Percentiles rank a stretch among this genome's conserved stretches.
Conservation (phyloP, 495 filamentous ascomycete species). For the Daldinia concentrica region DNA sequence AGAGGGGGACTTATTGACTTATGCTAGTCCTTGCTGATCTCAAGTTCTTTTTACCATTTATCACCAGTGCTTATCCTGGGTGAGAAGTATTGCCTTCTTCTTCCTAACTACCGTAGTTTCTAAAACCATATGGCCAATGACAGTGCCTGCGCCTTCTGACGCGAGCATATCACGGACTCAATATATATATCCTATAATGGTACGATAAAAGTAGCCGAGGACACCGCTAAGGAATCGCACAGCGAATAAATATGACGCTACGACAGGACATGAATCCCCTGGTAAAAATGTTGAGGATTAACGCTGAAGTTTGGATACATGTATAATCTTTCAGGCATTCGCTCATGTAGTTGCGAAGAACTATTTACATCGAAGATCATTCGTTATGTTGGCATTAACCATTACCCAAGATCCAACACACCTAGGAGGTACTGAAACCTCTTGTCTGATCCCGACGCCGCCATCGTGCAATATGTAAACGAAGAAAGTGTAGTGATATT, state of each 20-base stretch:
- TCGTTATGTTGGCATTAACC: constrained; percentile 2
- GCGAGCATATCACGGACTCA: constrained; percentile 44
- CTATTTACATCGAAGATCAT: constrained; percentile 17
- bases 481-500: not conserved
- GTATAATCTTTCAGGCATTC: not conserved
- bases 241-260: constrained; percentile 46
- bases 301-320: not conserved
- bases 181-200: constrained; percentile 47
- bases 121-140: too few species aligned
- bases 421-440: not conserved
- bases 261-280: constrained; percentile 20
- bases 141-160: constrained; percentile 29
- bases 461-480: not conserved
- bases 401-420: not conserved
- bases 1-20: too few species aligned
- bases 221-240: constrained; percentile 44
- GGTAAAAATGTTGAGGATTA: not conserved
- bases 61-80: too few species aligned
- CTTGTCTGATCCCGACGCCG: not conserved
- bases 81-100: too few species aligned
- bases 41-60: too few species aligned
- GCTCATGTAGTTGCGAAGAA: constrained; percentile 7
- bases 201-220: too few species aligned
- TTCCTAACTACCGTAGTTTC: too few species aligned
- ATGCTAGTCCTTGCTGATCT: too few species aligned